phyloP scores from a whole-genome alignment of 257 asterid species.

The Striga asiatica region DNA sequence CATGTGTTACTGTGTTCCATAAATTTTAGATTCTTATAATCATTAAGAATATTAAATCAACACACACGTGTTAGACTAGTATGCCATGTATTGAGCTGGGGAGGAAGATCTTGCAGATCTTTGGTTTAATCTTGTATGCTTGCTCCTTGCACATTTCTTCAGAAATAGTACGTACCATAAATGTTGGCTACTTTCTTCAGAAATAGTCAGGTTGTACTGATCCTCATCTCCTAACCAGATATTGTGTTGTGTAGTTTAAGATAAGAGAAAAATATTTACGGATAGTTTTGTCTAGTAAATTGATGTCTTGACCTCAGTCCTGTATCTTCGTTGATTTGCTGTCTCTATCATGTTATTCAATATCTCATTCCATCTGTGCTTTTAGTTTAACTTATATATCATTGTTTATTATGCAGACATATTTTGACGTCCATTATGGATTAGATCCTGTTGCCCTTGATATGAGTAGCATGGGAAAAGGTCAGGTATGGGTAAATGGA shows the following conservation, averaged over 20 bases:
- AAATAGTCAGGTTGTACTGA: no score
- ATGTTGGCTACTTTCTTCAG: no score
- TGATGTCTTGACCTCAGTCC: no score
- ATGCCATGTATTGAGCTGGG: background rate
- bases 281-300: no score
- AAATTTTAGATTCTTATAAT: no score
- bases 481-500: constrained; percentile 90
- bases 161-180: background rate
- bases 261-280: no score
- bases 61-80: no score
- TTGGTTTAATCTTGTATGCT: background rate
- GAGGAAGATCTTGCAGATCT: background rate
- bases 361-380: background rate
- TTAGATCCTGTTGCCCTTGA: constrained; percentile 65
- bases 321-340: background rate
- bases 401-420: constrained; percentile 34
- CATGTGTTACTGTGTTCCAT: no score
- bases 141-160: background rate
- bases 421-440: constrained; percentile 60
- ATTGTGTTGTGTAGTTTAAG: no score
- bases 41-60: no score
- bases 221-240: no score
- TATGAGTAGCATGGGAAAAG: constrained; percentile 79
- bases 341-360: background rate
- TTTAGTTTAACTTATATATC: background rate